Percentiles rank a stretch among this genome's conserved stretches.
Conservation (phyloP, 441 rosid genomes). For the Capsella rubella region DNA sequence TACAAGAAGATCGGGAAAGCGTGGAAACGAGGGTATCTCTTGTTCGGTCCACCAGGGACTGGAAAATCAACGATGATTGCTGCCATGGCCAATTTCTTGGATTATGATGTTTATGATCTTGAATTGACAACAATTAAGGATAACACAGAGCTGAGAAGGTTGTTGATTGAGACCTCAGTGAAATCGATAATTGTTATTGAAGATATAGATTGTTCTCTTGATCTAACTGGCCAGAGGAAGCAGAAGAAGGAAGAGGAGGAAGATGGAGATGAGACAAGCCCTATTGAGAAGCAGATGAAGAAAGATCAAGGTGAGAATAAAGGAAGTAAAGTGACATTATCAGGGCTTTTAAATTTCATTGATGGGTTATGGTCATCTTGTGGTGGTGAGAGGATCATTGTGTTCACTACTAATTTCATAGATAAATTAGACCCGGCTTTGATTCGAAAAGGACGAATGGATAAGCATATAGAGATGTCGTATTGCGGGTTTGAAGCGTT, state of each 20-base stretch:
- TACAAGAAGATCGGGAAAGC: constrained; percentile 70
- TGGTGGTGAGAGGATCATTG: constrained; percentile 53
- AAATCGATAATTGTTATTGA: constrained; percentile 70
- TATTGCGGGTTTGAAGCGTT: constrained; percentile 44
- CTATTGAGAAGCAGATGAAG: constrained; percentile 34
- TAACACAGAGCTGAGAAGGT: constrained; percentile 67
- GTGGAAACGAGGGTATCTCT: constrained; percentile 76
- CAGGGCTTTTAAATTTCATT: constrained; percentile 68
- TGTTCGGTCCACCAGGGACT: constrained; percentile 79
- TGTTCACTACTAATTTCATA: constrained; percentile 39
- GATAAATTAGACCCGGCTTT: constrained; percentile 40
- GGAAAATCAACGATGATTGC: constrained; percentile 82
- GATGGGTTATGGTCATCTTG: constrained; percentile 86
- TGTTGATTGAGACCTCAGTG: constrained; percentile 60
- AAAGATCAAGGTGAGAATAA: constrained; percentile 47
- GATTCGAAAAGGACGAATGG: constrained; percentile 42
- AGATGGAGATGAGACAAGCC: constrained; percentile 33
- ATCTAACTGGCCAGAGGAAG: constrained; percentile 66
- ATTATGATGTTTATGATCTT: constrained; percentile 74
- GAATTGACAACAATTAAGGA: constrained; percentile 72
- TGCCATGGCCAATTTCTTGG: constrained; percentile 74
- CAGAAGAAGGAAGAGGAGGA: constrained; percentile 44
- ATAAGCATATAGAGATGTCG: constrained; percentile 41
- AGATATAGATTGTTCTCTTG: constrained; percentile 81
- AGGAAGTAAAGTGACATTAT: constrained; percentile 65